phyloP scores from a whole-genome alignment of 805 yeast genomes.

The Kodamaea sagamina region DNA sequence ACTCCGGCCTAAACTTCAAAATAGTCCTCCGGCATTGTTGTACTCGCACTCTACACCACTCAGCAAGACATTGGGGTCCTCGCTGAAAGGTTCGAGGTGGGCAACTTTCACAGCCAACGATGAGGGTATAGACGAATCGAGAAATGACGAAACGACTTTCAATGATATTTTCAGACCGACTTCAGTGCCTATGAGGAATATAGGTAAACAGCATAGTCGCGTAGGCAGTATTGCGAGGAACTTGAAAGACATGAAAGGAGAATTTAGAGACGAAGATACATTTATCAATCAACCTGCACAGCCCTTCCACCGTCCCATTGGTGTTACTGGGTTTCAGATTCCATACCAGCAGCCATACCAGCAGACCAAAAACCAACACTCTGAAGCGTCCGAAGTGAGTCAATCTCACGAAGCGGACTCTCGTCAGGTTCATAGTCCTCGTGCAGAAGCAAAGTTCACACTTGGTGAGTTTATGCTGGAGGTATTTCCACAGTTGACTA shows the following conservation, averaged over 20 bases:
- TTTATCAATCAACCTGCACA: constrained; percentile 13
- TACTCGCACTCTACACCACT: constrained; percentile 32
- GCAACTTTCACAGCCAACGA: constrained; percentile 9
- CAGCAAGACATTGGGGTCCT: not conserved
- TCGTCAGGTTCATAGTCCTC: not conserved
- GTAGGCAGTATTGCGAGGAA: constrained; percentile 1
- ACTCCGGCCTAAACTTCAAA: constrained; percentile 11
- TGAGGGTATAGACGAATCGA: constrained; percentile 13
- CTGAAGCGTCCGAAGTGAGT: constrained; percentile 2
- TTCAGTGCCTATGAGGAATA: constrained; percentile 2
- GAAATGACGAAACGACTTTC: constrained; percentile 17
- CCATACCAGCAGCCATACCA: constrained; percentile 11
- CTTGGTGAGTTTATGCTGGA: constrained; percentile 15
- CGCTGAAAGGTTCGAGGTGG: constrained; percentile 6
- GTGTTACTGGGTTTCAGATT: not conserved
- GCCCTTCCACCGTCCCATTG: not conserved
- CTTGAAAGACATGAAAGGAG: constrained; percentile 19
- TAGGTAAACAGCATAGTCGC: not conserved
- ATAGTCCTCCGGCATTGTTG: constrained; percentile 15
- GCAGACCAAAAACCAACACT: constrained; percentile 8
- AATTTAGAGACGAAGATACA: constrained; percentile 17
- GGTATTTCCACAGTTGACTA: constrained; percentile 15
- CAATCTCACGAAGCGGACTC: not conserved
- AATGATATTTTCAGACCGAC: constrained; percentile 15
- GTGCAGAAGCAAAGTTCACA: constrained; percentile 4